Percentiles rank a stretch among this genome's conserved stretches.
Evolutionary conservation across 2,329 filamentous ascomycete species (phyloP).

Genomic region (Colletotrichum orbiculare): DNA sequence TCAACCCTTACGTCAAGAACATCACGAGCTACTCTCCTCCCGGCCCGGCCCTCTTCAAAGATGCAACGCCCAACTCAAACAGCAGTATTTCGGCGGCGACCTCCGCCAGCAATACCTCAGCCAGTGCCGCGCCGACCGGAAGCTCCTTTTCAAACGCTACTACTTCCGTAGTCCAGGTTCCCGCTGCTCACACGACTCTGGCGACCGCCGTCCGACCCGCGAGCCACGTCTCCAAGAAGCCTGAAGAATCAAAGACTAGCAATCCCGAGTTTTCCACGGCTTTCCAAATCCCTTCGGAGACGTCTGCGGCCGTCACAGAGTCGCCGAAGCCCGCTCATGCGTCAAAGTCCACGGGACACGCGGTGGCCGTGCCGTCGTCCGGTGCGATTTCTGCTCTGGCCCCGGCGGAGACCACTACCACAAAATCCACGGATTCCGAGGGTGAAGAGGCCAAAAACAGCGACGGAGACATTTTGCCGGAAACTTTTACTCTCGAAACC

Average conservation of each 20-base stretch:
- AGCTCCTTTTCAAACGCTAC: neutral
- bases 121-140: neutral
- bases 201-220: neutral
- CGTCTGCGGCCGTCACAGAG: neutral
- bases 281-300: neutral
- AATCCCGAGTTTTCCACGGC: neutral
- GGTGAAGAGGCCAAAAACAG: neutral
- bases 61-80: conserved; percentile 34
- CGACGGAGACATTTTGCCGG: conserved; percentile 10
- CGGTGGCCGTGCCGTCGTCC: neutral
- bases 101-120: neutral
- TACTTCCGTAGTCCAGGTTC: neutral
- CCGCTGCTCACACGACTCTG: neutral
- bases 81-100: conserved; percentile 28
- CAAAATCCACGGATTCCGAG: neutral
- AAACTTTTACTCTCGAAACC: conserved; percentile 29
- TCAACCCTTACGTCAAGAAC: conserved; percentile 61
- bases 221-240: neutral
- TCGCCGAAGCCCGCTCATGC: neutral
- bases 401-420: no score
- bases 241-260: neutral
- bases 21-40: conserved; percentile 46
- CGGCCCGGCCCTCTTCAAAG: conserved; percentile 44
- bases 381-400: no score
- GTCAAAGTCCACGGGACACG: neutral